A percentile compares a stretch with the other conserved stretches of the same genome.
Conservation (phyloP, 2,329 filamentous ascomycete species). For the Diplodia corticola region DNA sequence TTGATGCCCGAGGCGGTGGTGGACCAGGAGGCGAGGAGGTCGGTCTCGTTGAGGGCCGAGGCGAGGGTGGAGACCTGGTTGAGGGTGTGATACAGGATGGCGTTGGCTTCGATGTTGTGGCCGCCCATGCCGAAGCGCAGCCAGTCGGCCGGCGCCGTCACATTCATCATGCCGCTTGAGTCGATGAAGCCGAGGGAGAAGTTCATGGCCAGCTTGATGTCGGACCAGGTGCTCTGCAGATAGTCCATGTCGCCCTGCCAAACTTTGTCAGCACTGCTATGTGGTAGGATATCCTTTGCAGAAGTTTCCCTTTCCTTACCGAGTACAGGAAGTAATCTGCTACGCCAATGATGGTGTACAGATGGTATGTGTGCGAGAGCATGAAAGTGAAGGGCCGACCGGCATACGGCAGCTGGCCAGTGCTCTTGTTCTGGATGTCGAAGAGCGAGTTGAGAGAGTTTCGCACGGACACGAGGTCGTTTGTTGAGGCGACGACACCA, state of each 20-base stretch:
- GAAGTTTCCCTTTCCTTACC: conserved; percentile 24
- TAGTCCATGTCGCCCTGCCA: conserved; percentile 42
- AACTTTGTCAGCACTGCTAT: conserved; percentile 15
- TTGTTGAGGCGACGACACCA: conserved; percentile 38
- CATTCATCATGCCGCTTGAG: conserved; percentile 47
- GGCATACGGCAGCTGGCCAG: conserved; percentile 49
- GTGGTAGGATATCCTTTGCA: neutral
- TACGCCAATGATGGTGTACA: conserved; percentile 50
- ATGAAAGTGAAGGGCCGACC: conserved; percentile 46
- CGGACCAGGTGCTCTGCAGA: conserved; percentile 45
- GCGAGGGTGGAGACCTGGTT: conserved; percentile 28
- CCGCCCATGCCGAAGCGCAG: conserved; percentile 53
- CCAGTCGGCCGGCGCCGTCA: conserved; percentile 50
- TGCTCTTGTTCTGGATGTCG: conserved; percentile 26
- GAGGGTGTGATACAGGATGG: conserved; percentile 46
- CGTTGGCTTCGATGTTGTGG: conserved; percentile 55
- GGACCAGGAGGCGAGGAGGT: conserved; percentile 38
- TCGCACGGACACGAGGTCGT: conserved; percentile 48
- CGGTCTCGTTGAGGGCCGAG: conserved; percentile 27
- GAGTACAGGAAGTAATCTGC: conserved; percentile 49
- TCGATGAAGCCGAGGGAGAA: conserved; percentile 48
- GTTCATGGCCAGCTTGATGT: conserved; percentile 46
- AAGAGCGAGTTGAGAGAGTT: conserved; percentile 40
- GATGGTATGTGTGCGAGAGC: conserved; percentile 57
- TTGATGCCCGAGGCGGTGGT: conserved; percentile 27